phyloP scores from a whole-genome alignment of 2,329 filamentous ascomycete species.

The Exophiala dermatitidis region DNA sequence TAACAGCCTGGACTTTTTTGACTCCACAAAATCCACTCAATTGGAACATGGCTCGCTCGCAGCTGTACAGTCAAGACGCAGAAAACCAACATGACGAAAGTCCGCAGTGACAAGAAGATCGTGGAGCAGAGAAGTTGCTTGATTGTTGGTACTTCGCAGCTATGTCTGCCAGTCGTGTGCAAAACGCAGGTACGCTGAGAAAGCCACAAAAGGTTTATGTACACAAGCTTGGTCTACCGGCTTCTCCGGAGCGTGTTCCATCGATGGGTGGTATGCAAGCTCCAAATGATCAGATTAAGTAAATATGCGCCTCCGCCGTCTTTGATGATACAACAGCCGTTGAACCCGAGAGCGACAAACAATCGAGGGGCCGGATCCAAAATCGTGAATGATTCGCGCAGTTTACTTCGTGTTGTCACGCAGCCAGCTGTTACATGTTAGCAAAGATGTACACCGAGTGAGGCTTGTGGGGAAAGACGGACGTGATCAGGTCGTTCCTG shows the following conservation, averaged over 20 bases:
- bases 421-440: conserved; percentile 28
- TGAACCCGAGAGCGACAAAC: conserved; percentile 9
- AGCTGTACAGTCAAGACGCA: too few relatives aligned
- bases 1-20: neutral
- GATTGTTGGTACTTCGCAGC: conserved; percentile 14
- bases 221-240: conserved; percentile 23
- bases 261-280: conserved; percentile 19
- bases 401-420: conserved; percentile 30
- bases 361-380: conserved; percentile 5
- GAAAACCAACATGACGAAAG: too few relatives aligned
- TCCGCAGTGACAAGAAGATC: neutral
- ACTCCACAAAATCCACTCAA: neutral
- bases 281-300: conserved; percentile 16
- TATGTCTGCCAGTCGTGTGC: conserved; percentile 14
- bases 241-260: conserved; percentile 19
- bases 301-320: conserved; percentile 20
- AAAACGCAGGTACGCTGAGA: conserved; percentile 16
- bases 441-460: conserved; percentile 1
- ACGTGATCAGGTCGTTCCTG: conserved; percentile 97
- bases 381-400: neutral
- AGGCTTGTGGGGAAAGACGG: conserved; percentile 39
- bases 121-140: conserved; percentile 22
- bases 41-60: too few relatives aligned
- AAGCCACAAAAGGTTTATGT: conserved; percentile 20
- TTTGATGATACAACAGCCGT: conserved; percentile 25